These are phyloP conservation scores for Apiotrichum montevideense DNA, from an alignment of 1,284 basidiomycete genomes.

Conservation along the genomic window DNA sequence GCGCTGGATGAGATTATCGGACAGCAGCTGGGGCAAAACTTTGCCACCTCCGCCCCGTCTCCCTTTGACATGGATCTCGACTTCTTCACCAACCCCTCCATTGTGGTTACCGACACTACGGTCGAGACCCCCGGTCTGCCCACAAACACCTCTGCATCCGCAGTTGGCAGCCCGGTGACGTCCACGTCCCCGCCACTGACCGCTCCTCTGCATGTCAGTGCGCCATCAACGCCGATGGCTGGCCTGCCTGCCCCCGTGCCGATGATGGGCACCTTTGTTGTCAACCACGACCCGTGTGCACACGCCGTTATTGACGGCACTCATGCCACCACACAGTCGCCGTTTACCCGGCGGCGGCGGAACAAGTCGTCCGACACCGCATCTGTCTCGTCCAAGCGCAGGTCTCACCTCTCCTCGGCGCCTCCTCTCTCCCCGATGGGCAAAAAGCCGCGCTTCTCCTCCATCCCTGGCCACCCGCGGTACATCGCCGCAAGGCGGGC, in stretches of 20 bases:
- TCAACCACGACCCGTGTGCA: slow-evolving; percentile 32
- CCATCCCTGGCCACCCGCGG: slow-evolving; percentile 43
- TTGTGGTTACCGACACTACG: slow-evolving; percentile 23
- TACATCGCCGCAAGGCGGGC: slow-evolving; percentile 34
- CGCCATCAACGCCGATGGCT: not conserved
- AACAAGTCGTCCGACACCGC: slow-evolving; percentile 25
- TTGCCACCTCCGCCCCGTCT: not conserved
- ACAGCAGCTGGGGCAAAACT: slow-evolving; percentile 14
- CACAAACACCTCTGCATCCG: slow-evolving; percentile 14
- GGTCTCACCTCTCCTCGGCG: slow-evolving; percentile 14
- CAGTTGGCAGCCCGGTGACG: not conserved
- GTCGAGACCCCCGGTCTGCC: slow-evolving; percentile 23
- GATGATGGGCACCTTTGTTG: slow-evolving; percentile 41
- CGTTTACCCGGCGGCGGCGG: slow-evolving; percentile 37
- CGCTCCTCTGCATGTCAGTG: not conserved
- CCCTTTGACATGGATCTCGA: not conserved
- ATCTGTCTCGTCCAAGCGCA: slow-evolving; percentile 23
- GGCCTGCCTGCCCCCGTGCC: slow-evolving; percentile 6
- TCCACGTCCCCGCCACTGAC: not conserved
- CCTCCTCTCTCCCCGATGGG: slow-evolving; percentile 28
- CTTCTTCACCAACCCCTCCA: slow-evolving; percentile 15
- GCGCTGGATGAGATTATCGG: slow-evolving; percentile 38
- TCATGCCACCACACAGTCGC: slow-evolving; percentile 38
- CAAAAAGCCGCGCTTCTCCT: slow-evolving; percentile 39
- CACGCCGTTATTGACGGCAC: slow-evolving; percentile 43